Evolutionary conservation across 2,329 filamentous ascomycete species (phyloP).

Genomic region (Ceratocystis cubensis): DNA sequence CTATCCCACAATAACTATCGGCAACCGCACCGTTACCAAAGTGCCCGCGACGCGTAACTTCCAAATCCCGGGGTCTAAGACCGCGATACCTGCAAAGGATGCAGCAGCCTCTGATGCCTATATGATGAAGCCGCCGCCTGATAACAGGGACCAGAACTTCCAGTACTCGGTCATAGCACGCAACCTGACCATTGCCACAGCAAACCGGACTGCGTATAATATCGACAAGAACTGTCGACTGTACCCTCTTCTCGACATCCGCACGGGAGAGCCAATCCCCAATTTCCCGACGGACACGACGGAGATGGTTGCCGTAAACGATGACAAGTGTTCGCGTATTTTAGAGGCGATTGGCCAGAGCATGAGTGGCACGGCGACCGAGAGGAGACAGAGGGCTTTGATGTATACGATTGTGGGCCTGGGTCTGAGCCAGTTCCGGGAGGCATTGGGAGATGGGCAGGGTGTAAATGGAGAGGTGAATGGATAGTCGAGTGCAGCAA

Average conservation of each 20-base stretch:
- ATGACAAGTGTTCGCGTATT: slow-evolving; percentile 5
- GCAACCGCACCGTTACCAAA: not conserved
- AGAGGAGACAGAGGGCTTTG: slow-evolving; percentile 12
- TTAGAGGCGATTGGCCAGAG: slow-evolving; percentile 6
- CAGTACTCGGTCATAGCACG: slow-evolving; percentile 5
- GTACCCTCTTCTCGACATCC: slow-evolving; percentile 12
- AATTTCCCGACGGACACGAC: not conserved
- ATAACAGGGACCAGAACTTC: not conserved
- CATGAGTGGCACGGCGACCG: not conserved
- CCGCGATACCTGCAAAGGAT: not conserved
- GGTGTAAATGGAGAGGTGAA: not conserved
- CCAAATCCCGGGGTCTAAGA: not conserved
- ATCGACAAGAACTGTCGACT: slow-evolving; percentile 9
- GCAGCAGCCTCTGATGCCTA: not conserved
- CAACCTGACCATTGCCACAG: slow-evolving; percentile 14
- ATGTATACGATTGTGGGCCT: slow-evolving; percentile 9
- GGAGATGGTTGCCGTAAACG: not conserved
- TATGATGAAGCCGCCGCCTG: not conserved
- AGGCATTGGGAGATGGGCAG: not conserved
- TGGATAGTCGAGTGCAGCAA: not conserved
- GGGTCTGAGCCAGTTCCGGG: not conserved
- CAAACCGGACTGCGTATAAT: slow-evolving; percentile 15
- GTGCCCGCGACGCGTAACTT: not conserved
- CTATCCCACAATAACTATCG: not conserved
- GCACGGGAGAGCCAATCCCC: not conserved